Evolutionary conservation across 345 rosid genomes (phyloP).

Genomic region (Triadica sebifera): DNA sequence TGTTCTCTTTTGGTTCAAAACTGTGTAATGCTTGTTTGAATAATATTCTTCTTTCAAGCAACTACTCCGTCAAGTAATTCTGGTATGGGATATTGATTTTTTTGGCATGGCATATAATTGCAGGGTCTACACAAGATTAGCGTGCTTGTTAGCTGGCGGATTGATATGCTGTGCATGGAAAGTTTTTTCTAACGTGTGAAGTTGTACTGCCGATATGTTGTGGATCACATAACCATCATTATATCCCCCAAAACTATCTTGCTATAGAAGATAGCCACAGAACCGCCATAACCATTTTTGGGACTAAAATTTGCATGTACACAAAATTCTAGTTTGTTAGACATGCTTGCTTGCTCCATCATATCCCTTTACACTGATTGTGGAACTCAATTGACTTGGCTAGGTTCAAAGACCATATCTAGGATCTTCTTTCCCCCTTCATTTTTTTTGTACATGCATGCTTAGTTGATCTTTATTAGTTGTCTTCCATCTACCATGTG

Average conservation of each 20-base stretch:
- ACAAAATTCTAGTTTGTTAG: constrained; percentile 20
- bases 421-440: neutral
- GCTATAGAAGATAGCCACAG: constrained; percentile 27
- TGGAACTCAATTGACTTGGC: constrained; percentile 15
- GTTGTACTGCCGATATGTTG: constrained; percentile 43
- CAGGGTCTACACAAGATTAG: constrained; percentile 70
- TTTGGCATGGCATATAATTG: constrained; percentile 78
- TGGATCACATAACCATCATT: constrained; percentile 40
- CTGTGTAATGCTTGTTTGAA: constrained; percentile 23
- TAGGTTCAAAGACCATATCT: constrained; percentile 5
- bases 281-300: constrained; percentile 7
- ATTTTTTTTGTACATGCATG: neutral
- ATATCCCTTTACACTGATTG: constrained; percentile 3
- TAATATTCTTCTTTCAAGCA: constrained; percentile 32
- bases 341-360: constrained; percentile 10
- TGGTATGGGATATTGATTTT: constrained; percentile 50
- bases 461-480: neutral
- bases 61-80: constrained; percentile 35
- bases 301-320: neutral
- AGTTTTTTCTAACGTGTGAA: constrained; percentile 52
- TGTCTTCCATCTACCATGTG: neutral
- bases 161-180: constrained; percentile 75
- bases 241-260: constrained; percentile 19
- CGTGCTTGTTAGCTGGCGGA: constrained; percentile 72
- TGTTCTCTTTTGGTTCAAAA: constrained; percentile 24